Evolutionary conservation across 2,329 filamentous ascomycete species (phyloP), one percentile per base, ranked within the genome.

Genomic region (Magnaporthiopsis rhizophila): DNA sequence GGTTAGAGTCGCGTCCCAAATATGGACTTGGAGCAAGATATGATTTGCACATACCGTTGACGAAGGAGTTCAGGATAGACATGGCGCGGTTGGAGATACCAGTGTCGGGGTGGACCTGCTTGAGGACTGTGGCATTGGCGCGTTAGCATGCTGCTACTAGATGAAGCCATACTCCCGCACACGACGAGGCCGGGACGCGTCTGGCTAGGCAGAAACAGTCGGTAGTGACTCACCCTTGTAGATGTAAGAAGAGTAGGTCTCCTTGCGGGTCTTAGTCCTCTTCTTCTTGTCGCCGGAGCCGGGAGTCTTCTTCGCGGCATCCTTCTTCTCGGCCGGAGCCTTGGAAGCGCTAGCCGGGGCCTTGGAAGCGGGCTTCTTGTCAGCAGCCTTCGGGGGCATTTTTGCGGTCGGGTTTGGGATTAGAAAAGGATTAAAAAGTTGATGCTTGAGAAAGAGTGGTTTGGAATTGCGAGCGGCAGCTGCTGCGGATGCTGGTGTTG

Each of bases 241-340:
- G 83, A 99, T 99, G 88, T 99, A 99, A 65, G 92, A 96, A 72
- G 91, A 96, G 86, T 99, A 99, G n/a, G 95, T 99, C 87, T 99
- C 95, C 90, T 98, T 98, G 83, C 95, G 89, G 72, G 93, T 91
- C 93, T 99, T 99, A 84, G 92, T 96, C 77, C 95, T 92, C 93
- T 98, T 99, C 91, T 99, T 99, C 92, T 98, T 98, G 74, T 98
- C 95, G 70, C 95, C 95, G 77, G 91, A 88, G 68, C 93, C 88
- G 67, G 94, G 92, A 62, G 95, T 98, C 90, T 98, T 99, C 91
- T 99, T 99, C 85, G 94, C 95, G 70, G 94, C 95, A 83, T 98
- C 94, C 89, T 98, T 97, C 90, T 97, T 97, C 88, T 97, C 93
- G n/a, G 45, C 45, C 65, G 83, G 84, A 69, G 83, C 83, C 83